A percentile compares a stretch with the other conserved stretches of the same genome.
Conservation (phyloP, 2,329 filamentous ascomycete genomes). For the Scedosporium dehoogii region DNA sequence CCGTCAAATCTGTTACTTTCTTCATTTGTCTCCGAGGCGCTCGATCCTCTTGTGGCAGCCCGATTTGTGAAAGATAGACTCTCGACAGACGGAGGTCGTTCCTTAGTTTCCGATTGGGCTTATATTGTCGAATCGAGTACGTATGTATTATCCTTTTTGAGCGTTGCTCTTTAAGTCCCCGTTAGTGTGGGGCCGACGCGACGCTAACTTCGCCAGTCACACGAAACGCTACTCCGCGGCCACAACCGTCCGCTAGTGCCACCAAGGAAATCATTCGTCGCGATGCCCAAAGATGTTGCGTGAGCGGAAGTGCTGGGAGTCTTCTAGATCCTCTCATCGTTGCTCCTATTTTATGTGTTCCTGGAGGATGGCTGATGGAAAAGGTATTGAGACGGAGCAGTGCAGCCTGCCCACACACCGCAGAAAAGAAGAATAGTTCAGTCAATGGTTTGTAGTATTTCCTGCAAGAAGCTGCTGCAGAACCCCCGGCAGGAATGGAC, state of each 20-base stretch:
- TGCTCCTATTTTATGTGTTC: background rate
- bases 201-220: too few relatives aligned
- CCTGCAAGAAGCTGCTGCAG: too few relatives aligned
- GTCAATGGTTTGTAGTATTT: too few relatives aligned
- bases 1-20: background rate
- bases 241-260: too few relatives aligned
- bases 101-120: conserved; percentile 14
- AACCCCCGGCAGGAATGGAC: too few relatives aligned
- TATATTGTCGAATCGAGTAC: conserved; percentile 17
- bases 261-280: background rate
- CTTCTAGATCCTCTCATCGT: background rate
- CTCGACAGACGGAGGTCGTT: background rate
- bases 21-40: background rate
- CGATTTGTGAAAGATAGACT: background rate
- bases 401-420: too few relatives aligned
- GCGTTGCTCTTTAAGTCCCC: too few relatives aligned
- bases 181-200: too few relatives aligned
- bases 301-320: background rate
- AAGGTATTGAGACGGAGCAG: too few relatives aligned
- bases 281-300: background rate
- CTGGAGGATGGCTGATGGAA: background rate
- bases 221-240: too few relatives aligned
- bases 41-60: background rate
- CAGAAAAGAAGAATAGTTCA: too few relatives aligned
- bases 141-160: too few relatives aligned